Evolutionary conservation across 352 stramenopile species (phyloP).

Genomic region (Pythium brassicae): DNA sequence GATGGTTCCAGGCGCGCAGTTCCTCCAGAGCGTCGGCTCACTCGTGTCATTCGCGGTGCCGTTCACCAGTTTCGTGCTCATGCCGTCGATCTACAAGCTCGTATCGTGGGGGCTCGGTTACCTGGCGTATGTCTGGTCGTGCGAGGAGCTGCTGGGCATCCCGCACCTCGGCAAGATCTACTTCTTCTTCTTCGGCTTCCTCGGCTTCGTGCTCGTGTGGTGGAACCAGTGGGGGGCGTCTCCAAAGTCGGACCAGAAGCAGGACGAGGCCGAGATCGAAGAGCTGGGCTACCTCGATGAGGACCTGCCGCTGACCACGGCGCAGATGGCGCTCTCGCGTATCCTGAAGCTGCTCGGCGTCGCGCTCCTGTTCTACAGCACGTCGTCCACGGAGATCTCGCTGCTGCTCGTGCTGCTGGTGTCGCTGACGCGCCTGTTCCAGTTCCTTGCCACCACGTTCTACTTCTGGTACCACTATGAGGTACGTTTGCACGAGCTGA

Average conservation of each 20-base stretch:
- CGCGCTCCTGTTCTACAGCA: conserved; percentile 77
- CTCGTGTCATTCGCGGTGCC: conserved; percentile 69
- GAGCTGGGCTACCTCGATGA: conserved; percentile 68
- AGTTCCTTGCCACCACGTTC: conserved; percentile 57
- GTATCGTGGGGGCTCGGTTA: conserved; percentile 57
- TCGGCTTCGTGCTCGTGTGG: conserved; percentile 74
- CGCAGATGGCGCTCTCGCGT: conserved; percentile 58
- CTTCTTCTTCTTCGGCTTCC: conserved; percentile 71
- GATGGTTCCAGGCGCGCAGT: conserved; percentile 62
- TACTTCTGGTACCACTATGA: conserved; percentile 88
- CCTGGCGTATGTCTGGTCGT: conserved; percentile 58
- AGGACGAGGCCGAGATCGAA: conserved; percentile 62
- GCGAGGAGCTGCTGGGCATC: conserved; percentile 66
- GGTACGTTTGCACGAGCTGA: conserved; percentile 10
- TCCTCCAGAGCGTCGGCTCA: conserved; percentile 66
- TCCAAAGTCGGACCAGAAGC: conserved; percentile 34
- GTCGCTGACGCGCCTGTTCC: conserved; percentile 63
- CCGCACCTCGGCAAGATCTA: conserved; percentile 86
- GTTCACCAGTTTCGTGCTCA: conserved; percentile 71
- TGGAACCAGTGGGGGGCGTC: conserved; percentile 83
- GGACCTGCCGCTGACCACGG: conserved; percentile 53
- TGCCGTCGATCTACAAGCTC: conserved; percentile 69
- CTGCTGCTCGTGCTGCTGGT: conserved; percentile 66
- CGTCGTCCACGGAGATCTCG: conserved; percentile 72
- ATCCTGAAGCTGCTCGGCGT: conserved; percentile 55